A percentile compares a stretch with the other conserved stretches of the same genome.
phyloP scores from a whole-genome alignment of 768 basidiomycete genomes.

The Hortiboletus flavorubellus region DNA sequence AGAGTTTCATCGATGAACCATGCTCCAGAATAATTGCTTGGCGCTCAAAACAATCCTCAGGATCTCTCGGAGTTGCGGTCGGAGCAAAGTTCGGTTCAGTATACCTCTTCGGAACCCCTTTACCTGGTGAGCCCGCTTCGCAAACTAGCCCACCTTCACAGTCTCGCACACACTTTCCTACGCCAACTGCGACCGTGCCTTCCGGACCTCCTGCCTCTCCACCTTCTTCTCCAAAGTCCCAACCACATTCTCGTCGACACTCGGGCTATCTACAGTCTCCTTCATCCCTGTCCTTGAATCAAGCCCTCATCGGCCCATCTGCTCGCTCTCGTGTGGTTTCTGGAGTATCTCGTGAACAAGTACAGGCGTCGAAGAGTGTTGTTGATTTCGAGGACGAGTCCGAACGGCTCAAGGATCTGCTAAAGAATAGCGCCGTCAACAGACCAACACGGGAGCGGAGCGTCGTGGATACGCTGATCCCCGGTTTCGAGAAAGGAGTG shows the following conservation, averaged over 20 bases:
- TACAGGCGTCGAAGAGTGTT: slow-evolving; percentile 73
- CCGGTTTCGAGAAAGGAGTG: slow-evolving; percentile 29
- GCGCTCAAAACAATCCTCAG: slow-evolving; percentile 7
- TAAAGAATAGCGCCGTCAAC: slow-evolving; percentile 52
- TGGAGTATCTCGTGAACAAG: slow-evolving; percentile 65
- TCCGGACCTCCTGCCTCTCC: slow-evolving; percentile 12
- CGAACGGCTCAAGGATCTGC: slow-evolving; percentile 68
- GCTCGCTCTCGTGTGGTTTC: slow-evolving; percentile 64
- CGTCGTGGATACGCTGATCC: slow-evolving; percentile 31
- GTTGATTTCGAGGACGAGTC: slow-evolving; percentile 83
- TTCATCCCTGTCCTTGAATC: slow-evolving; percentile 34
- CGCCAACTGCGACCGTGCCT: neutral
- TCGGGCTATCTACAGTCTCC: slow-evolving; percentile 34
- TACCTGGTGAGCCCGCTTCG: slow-evolving; percentile 19
- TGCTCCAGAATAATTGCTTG: slow-evolving; percentile 18
- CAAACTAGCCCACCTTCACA: slow-evolving; percentile 6
- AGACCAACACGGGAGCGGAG: slow-evolving; percentile 26
- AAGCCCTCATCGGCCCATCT: slow-evolving; percentile 50
- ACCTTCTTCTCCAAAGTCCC: slow-evolving; percentile 22
- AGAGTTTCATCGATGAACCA: slow-evolving; percentile 23
- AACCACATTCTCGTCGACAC: slow-evolving; percentile 23
- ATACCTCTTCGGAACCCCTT: slow-evolving; percentile 27
- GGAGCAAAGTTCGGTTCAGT: slow-evolving; percentile 25
- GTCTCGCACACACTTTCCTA: slow-evolving; percentile 13
- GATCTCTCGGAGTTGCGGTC: slow-evolving; percentile 17